Evolutionary conservation across 2,329 filamentous ascomycete species (phyloP).

Genomic region (Zarea fungicola): DNA sequence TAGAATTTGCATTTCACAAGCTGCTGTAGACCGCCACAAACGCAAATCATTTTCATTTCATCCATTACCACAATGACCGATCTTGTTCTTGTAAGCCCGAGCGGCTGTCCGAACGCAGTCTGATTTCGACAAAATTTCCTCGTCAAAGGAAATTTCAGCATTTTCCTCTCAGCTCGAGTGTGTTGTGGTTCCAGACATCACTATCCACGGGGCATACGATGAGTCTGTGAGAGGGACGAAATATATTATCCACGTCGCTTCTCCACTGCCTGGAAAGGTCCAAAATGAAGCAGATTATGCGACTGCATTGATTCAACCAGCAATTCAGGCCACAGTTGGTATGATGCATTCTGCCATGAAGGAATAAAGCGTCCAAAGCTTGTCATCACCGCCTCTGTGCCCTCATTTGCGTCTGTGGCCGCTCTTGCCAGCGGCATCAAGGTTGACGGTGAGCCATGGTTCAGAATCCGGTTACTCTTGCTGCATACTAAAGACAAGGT

Average conservation of each 20-base stretch:
- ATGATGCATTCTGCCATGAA: neutral
- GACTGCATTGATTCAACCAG: neutral
- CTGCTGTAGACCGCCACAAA: too few species aligned
- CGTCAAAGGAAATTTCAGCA: neutral
- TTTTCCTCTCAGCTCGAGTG: neutral
- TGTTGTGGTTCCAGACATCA: neutral
- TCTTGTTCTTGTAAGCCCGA: too few species aligned
- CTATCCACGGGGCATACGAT: neutral
- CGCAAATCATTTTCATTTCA: too few species aligned
- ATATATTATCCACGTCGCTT: neutral
- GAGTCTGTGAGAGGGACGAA: neutral
- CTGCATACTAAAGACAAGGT: neutral
- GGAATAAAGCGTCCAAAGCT: neutral
- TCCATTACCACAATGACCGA: neutral
- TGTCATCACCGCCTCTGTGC: neutral
- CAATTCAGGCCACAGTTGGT: neutral
- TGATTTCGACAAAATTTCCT: neutral
- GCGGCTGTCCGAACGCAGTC: neutral
- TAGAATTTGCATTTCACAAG: too few species aligned
- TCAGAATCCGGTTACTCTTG: neutral
- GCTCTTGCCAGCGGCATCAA: neutral
- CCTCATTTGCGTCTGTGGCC: neutral
- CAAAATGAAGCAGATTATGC: neutral
- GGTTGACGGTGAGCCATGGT: neutral
- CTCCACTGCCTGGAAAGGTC: neutral